Conservation (phyloP, 164 flowering plant species). For the Nelumbo lutea region DNA sequence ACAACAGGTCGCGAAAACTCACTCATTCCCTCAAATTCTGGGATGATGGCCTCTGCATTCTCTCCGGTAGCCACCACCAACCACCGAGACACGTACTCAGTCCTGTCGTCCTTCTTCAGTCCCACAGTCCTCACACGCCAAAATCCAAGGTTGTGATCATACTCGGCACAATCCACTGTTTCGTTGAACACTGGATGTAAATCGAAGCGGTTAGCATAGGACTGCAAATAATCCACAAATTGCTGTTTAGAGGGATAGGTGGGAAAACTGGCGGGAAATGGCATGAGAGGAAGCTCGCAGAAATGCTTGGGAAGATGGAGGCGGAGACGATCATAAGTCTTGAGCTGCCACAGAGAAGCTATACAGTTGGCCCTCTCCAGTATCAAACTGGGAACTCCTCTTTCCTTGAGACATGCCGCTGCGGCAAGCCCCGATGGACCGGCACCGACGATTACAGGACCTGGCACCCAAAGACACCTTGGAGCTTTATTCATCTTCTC, state of each 20-base stretch:
- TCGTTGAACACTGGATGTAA: constrained; percentile 42
- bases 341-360: constrained; percentile 74
- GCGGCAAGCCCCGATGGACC: constrained; percentile 83
- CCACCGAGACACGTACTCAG: constrained; percentile 66
- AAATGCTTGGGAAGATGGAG: constrained; percentile 80
- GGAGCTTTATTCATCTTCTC: neutral
- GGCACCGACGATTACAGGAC: constrained; percentile 73
- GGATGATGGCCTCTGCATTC: constrained; percentile 79
- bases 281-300: constrained; percentile 68
- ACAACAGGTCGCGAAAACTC: constrained; percentile 54
- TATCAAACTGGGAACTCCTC: constrained; percentile 46
- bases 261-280: constrained; percentile 60
- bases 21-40: constrained; percentile 53
- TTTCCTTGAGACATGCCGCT: constrained; percentile 62
- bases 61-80: constrained; percentile 89
- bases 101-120: constrained; percentile 19
- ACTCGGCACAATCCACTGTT: constrained; percentile 54
- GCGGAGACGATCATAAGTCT: constrained; percentile 66
- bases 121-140: constrained; percentile 52
- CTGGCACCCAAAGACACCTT: constrained; percentile 30
- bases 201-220: constrained; percentile 38
- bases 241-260: constrained; percentile 72
- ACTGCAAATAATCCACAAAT: constrained; percentile 49
- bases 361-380: constrained; percentile 62
- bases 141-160: constrained; percentile 31